Conservation (phyloP, 2,329 filamentous ascomycete genomes). For the Fusarium sp. region DNA sequence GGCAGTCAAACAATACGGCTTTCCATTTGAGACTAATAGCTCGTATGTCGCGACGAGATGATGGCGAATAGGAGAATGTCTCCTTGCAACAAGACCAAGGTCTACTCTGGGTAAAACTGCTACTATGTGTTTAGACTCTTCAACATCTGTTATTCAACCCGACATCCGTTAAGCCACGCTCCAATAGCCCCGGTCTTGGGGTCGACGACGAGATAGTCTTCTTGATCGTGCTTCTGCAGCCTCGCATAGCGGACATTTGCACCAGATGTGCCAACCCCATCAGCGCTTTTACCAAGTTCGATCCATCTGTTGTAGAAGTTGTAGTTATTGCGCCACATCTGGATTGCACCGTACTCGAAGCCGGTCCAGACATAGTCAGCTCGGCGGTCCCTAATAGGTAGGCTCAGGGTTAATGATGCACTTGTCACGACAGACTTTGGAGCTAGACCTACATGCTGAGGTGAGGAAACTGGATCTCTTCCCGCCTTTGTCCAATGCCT, state of each 20-base stretch:
- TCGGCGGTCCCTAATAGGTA: neutral
- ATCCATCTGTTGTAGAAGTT: slow-evolving; percentile 3
- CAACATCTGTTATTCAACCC: too few species aligned
- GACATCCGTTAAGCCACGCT: slow-evolving; percentile 19
- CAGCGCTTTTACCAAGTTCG: slow-evolving; percentile 1
- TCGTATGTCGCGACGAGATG: too few species aligned
- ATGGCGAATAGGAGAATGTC: too few species aligned
- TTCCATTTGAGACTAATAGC: too few species aligned
- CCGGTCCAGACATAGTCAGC: slow-evolving; percentile 14
- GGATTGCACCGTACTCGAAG: slow-evolving; percentile 1
- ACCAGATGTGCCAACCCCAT: slow-evolving; percentile 8
- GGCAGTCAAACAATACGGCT: too few species aligned
- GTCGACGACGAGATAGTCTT: slow-evolving; percentile 18
- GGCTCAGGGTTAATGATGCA: too few species aligned
- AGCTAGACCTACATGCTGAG: neutral
- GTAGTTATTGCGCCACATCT: slow-evolving; percentile 21
- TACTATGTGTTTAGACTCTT: too few species aligned
- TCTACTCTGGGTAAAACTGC: too few species aligned
- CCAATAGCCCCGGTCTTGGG: slow-evolving; percentile 8
- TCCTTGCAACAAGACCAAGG: too few species aligned
- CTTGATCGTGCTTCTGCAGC: neutral
- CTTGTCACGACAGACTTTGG: too few species aligned
- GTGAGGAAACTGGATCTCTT: slow-evolving; percentile 14
- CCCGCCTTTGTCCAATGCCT: neutral
- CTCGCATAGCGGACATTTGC: slow-evolving; percentile 10